Evolutionary conservation across 371 early-diverging fungal species (phyloP).

Genomic region (Caulochytrium protostelioides): DNA sequence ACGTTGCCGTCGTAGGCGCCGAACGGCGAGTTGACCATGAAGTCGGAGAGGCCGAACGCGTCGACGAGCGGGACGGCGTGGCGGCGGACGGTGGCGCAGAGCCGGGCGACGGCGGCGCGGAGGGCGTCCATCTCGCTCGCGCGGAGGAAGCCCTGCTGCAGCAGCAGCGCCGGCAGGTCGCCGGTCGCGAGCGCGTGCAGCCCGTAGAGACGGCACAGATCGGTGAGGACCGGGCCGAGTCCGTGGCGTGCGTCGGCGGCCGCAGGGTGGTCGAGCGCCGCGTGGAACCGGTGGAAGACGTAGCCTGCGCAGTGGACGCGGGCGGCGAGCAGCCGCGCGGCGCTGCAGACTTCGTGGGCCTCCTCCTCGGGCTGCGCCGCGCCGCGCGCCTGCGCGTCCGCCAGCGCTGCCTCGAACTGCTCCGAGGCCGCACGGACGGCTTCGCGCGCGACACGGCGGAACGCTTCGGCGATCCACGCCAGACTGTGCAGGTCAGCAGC

Average conservation of each 20-base stretch:
- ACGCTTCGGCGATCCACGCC: slow-evolving; percentile 50
- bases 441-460: slow-evolving; percentile 61
- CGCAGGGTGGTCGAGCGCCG: slow-evolving; percentile 37
- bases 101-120: slow-evolving; percentile 24
- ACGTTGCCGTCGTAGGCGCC: slow-evolving; percentile 73
- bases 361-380: background rate
- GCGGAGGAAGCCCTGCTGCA: slow-evolving; percentile 50
- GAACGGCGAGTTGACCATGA: slow-evolving; percentile 67
- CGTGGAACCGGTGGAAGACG: slow-evolving; percentile 62
- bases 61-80: slow-evolving; percentile 71
- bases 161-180: slow-evolving; percentile 61
- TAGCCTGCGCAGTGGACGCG: slow-evolving; percentile 66
- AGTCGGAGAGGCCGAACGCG: slow-evolving; percentile 66
- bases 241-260: slow-evolving; percentile 22
- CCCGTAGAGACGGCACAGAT: slow-evolving; percentile 58
- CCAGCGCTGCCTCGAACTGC: slow-evolving; percentile 52
- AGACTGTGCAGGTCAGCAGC: no score
- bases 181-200: slow-evolving; percentile 58
- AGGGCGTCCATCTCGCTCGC: slow-evolving; percentile 20
- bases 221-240: slow-evolving; percentile 28
- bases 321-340: slow-evolving; percentile 60
- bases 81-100: slow-evolving; percentile 50
- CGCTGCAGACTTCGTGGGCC: slow-evolving; percentile 47
- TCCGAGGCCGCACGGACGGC: slow-evolving; percentile 56
- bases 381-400: background rate